These are phyloP conservation scores for Monilinia laxa DNA, from an alignment of 2,329 filamentous ascomycete species.

Conservation along the genomic window DNA sequence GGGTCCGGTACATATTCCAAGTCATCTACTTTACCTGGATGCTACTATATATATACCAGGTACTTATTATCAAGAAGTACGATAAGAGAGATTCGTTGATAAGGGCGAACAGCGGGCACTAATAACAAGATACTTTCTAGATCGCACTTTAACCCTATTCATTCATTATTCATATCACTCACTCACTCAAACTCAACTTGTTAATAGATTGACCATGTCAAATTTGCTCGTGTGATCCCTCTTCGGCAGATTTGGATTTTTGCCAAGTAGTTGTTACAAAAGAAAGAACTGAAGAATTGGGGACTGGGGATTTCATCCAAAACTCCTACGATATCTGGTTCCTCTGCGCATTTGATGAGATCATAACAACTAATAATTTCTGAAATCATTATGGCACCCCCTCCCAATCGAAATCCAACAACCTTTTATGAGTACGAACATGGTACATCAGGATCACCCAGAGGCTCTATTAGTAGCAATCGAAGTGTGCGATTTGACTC, in stretches of 20 bases:
- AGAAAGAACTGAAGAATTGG: not conserved
- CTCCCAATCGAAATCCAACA: slow-evolving; percentile 32
- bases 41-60: too few relatives aligned
- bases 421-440: slow-evolving; percentile 41
- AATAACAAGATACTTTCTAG: not conserved
- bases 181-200: not conserved
- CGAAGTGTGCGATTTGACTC: slow-evolving; percentile 38
- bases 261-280: not conserved
- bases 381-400: slow-evolving; percentile 16
- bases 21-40: not conserved
- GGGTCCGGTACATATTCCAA: too few relatives aligned
- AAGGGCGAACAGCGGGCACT: not conserved
- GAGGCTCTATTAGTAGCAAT: slow-evolving; percentile 36
- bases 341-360: not conserved
- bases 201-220: not conserved
- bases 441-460: slow-evolving; percentile 34
- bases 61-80: not conserved
- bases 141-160: not conserved
- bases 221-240: slow-evolving; percentile 9
- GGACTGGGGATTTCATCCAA: not conserved
- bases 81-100: not conserved
- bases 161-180: not conserved
- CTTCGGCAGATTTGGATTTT: not conserved
- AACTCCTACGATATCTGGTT: not conserved
- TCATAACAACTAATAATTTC: not conserved